Evolutionary conservation across 1,284 basidiomycete genomes (phyloP), one percentile per base, ranked within the genome.

Genomic region (Boletus chippewaensis): DNA sequence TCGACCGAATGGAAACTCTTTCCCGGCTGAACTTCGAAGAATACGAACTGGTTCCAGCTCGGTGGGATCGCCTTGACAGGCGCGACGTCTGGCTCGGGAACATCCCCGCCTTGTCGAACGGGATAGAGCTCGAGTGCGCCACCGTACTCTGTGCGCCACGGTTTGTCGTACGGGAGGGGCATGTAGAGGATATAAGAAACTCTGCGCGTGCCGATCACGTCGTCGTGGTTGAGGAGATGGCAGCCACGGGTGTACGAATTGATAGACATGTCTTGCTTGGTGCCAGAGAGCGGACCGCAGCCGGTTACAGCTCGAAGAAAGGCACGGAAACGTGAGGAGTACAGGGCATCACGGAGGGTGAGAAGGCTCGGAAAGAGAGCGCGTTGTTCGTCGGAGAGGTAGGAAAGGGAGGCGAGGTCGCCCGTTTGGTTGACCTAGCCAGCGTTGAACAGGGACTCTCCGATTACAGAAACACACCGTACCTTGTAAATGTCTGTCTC

Each of bases 401-500:
- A 94, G 55, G 87, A 88, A 35, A 95, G 77, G 40, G 96, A 98
- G 11, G 94, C 90, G 22, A 99, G 82, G 71, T 99, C 95, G 55
- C 95, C 95, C 0, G 95, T 97, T 75, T 98, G 95, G 70, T 95
- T 91, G 61, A 99, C 90, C 91, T 95, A 61, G 11, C 47, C 29
- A 50, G 15, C 18, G 28, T 44, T 22, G 11, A 39, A 22, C 9
- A 3, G 9, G 36, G 15, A 16, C 12, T 31, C 28, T 34, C 24
- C 18, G 36, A 38, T 39, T 24, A 18, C 10, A n/a, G 22, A 2
- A 12, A 15, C 16, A 5, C 48, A 42, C 29, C 75, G 51, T 55
- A 88, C 92, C 81, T 94, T 95, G 82, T 98, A 99, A 59, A 99
- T 99, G 66, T 99, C 95, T 6, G 95, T 99, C 76, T 98, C 92